These are phyloP conservation scores for Simplicillium aogashimaense DNA, from an alignment of 2,329 filamentous ascomycete species.

Conservation along the genomic window DNA sequence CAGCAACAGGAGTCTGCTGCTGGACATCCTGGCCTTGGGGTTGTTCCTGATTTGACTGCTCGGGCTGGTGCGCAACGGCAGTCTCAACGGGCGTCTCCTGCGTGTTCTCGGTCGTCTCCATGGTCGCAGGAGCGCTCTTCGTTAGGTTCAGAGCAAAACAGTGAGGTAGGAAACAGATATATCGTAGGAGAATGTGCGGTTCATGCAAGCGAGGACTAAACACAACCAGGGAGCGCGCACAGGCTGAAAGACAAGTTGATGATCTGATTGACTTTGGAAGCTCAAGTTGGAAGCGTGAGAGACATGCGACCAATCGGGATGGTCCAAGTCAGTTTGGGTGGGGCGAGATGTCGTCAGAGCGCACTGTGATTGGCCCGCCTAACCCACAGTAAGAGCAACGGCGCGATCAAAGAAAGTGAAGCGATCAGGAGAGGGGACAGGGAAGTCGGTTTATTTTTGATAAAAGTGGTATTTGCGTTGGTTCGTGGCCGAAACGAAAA, in stretches of 20 bases:
- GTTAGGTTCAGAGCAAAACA: neutral
- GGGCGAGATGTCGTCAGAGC: neutral
- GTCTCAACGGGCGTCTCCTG: too few relatives aligned
- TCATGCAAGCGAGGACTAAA: neutral
- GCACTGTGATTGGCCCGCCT: too few relatives aligned
- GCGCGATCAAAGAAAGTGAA: too few relatives aligned
- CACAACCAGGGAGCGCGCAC: neutral
- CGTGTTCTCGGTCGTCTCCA: neutral
- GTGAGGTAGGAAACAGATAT: neutral
- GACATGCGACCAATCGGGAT: conserved; percentile 2
- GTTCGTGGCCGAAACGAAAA: too few relatives aligned
- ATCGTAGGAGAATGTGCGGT: neutral
- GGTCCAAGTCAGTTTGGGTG: neutral
- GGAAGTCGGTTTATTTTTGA: too few relatives aligned
- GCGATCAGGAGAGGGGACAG: too few relatives aligned
- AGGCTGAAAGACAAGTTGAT: neutral
- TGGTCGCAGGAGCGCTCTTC: neutral
- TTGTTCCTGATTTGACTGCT: neutral
- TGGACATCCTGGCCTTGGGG: neutral
- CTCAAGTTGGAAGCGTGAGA: neutral
- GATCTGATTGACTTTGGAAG: neutral
- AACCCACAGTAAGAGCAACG: too few relatives aligned
- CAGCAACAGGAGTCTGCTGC: too few relatives aligned
- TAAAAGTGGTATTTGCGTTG: too few relatives aligned
- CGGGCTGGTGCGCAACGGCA: neutral